Conservation (phyloP, 345 rosid genomes). For the Hibiscus syriacus region DNA sequence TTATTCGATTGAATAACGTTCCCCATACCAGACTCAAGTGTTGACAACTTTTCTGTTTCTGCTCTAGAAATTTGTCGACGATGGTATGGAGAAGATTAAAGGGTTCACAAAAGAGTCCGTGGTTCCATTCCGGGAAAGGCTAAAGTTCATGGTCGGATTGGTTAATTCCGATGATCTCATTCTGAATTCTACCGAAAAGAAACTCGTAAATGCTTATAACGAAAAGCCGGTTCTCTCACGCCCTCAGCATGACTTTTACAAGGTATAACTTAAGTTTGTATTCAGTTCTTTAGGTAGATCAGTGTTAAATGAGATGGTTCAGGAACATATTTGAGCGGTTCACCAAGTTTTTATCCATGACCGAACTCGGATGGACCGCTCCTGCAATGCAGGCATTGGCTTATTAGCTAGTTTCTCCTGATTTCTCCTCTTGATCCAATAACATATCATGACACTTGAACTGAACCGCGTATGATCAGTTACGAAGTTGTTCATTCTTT, state of each 20-base stretch:
- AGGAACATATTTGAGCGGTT: neutral
- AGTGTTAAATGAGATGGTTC: neutral
- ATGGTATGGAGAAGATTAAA: slow-evolving; percentile 82
- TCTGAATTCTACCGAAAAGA: slow-evolving; percentile 74
- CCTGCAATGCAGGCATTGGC: neutral
- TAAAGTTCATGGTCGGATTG: slow-evolving; percentile 73
- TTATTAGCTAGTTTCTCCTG: too few species aligned
- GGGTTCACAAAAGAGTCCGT: slow-evolving; percentile 80
- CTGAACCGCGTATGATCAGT: neutral
- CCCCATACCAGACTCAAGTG: neutral
- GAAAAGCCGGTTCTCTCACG: slow-evolving; percentile 95
- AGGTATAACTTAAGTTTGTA: slow-evolving; percentile 25
- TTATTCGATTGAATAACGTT: neutral
- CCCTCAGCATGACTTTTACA: slow-evolving; percentile 78
- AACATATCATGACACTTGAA: too few species aligned
- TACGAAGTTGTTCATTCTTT: neutral
- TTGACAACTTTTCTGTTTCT: neutral
- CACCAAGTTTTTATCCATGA: neutral
- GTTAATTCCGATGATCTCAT: slow-evolving; percentile 80
- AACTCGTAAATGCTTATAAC: slow-evolving; percentile 73
- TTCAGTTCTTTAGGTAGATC: neutral
- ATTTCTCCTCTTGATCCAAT: too few species aligned
- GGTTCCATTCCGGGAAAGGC: slow-evolving; percentile 82
- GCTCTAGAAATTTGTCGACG: slow-evolving; percentile 65
- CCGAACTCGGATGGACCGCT: neutral